A percentile compares a stretch with the other conserved stretches of the same genome.
These are phyloP conservation scores for Leishmania major DNA, from an alignment of 208 protist genomes.

Conservation along the genomic window DNA sequence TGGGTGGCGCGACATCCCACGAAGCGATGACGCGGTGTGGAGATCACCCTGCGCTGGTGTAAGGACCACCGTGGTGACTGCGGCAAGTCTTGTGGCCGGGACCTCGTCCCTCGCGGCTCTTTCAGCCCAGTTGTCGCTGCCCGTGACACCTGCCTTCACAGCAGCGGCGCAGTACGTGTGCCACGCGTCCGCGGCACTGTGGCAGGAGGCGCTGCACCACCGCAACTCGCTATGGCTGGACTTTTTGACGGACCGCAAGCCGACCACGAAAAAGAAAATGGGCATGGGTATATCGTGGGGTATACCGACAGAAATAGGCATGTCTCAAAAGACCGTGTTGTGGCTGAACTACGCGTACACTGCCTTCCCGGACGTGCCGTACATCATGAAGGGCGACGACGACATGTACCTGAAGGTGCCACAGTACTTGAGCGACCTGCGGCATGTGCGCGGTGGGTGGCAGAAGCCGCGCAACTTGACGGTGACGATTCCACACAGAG, in stretches of 20 bases:
- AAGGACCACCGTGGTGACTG: neutral
- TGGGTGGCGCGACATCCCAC: neutral
- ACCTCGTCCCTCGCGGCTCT: neutral
- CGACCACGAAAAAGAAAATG: constrained; percentile 26
- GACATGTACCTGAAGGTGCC: constrained; percentile 55
- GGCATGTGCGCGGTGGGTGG: neutral
- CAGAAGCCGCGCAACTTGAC: neutral
- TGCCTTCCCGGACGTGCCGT: constrained; percentile 34
- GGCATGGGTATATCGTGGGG: constrained; percentile 33
- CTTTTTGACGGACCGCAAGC: constrained; percentile 26
- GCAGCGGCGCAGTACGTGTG: constrained; percentile 7
- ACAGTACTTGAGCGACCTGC: constrained; percentile 47
- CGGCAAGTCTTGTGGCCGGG: neutral
- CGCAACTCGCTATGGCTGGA: constrained; percentile 31
- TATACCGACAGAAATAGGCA: constrained; percentile 28
- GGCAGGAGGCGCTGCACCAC: constrained; percentile 26
- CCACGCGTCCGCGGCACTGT: constrained; percentile 26
- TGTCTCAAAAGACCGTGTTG: constrained; percentile 38
- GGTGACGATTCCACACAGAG: neutral
- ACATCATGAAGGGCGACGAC: constrained; percentile 53
- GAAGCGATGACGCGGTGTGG: neutral
- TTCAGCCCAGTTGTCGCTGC: neutral
- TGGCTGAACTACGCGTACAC: constrained; percentile 42
- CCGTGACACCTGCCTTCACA: constrained; percentile 5
- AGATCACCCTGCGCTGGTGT: constrained; percentile 8